phyloP scores from a whole-genome alignment of 169 alveolate species.

The Plasmodium vinckei region DNA sequence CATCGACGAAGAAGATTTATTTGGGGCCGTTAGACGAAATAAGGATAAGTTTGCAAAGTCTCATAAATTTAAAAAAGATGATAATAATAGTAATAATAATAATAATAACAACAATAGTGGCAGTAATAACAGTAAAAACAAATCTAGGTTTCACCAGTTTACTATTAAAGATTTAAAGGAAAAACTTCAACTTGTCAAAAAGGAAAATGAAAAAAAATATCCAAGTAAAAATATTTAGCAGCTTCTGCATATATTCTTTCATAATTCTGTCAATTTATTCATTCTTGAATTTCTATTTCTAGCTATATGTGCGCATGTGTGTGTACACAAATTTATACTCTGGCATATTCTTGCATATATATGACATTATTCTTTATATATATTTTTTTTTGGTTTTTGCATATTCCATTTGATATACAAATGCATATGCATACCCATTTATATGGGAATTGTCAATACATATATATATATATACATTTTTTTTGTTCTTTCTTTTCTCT shows the following conservation, averaged over 20 bases:
- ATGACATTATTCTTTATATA: no score
- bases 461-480: slow-evolving; percentile 12
- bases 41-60: slow-evolving; percentile 38
- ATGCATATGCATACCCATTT: background rate
- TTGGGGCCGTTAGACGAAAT: slow-evolving; percentile 65
- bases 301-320: background rate
- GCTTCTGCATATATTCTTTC: background rate
- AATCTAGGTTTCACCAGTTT: slow-evolving; percentile 28
- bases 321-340: background rate
- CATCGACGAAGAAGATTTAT: slow-evolving; percentile 82
- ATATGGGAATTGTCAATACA: background rate
- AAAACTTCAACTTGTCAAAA: slow-evolving; percentile 62
- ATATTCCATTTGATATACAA: background rate
- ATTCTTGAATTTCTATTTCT: background rate
- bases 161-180: slow-evolving; percentile 62
- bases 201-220: slow-evolving; percentile 64
- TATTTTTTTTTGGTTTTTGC: no score
- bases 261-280: background rate
- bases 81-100: slow-evolving; percentile 19
- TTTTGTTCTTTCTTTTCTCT: slow-evolving; percentile 2
- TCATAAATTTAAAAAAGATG: slow-evolving; percentile 51
- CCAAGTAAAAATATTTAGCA: slow-evolving; percentile 33
- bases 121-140: slow-evolving; percentile 10
- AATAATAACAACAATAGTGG: background rate
- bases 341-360: no score